Conservation (phyloP, 257 asterid genomes). For the Petrea volubilis region DNA sequence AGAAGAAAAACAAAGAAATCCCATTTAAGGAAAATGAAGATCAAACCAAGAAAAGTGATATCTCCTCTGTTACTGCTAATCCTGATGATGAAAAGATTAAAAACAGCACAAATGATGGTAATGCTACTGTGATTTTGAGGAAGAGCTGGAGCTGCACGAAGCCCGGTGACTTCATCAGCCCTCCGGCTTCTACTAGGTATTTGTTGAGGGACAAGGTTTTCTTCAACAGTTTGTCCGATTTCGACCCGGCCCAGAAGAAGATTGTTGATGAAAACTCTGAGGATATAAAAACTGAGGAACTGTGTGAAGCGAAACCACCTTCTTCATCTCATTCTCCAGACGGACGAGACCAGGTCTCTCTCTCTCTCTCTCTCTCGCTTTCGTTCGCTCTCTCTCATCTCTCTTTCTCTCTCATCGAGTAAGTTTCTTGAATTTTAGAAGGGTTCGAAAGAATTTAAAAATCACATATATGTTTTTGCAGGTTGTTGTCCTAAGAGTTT, state of each 20-base stretch:
- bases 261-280: conserved; percentile 20
- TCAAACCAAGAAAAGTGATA: conserved; percentile 18
- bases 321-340: conserved; percentile 27
- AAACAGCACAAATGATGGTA: not conserved
- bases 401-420: too few relatives aligned
- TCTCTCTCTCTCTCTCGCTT: too few relatives aligned
- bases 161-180: conserved; percentile 66
- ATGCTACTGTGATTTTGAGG: not conserved
- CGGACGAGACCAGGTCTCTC: conserved; percentile 57
- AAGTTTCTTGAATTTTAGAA: too few relatives aligned
- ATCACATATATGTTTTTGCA: conserved; percentile 17
- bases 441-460: too few relatives aligned
- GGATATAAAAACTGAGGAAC: conserved; percentile 26
- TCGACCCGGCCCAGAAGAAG: conserved; percentile 25
- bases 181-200: conserved; percentile 72
- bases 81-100: conserved; percentile 4
- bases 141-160: conserved; percentile 62
- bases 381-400: too few relatives aligned
- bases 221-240: conserved; percentile 36
- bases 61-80: not conserved
- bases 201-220: conserved; percentile 55
- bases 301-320: conserved; percentile 16
- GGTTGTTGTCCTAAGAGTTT: conserved; percentile 80
- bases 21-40: conserved; percentile 25
- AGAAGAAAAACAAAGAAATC: conserved; percentile 12